Evolutionary conservation across 257 asterid genomes (phyloP).

Genomic region (Solanum sejunctum): DNA sequence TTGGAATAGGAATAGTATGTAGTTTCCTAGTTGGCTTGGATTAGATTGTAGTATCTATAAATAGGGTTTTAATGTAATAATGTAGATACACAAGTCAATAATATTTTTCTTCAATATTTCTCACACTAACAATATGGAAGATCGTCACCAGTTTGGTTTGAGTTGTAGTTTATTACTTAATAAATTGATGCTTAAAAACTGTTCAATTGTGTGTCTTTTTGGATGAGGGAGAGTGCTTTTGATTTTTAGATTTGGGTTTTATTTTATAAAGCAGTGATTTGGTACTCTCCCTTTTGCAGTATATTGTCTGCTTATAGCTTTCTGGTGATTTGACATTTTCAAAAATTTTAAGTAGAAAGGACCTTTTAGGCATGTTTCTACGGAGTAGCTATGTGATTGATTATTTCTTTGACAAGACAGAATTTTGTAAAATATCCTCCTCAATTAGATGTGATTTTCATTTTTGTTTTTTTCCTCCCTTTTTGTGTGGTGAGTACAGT

Average conservation of each 20-base stretch:
- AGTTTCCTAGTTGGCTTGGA: too few species aligned
- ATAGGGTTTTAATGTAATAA: too few species aligned
- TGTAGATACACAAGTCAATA: too few species aligned
- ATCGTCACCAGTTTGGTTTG: not conserved
- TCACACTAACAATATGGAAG: not conserved
- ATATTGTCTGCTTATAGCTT: not conserved
- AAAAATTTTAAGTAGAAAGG: not conserved
- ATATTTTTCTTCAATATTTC: too few species aligned
- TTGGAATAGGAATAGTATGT: too few species aligned
- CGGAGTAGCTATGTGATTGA: not conserved
- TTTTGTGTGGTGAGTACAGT: slow-evolving; percentile 27
- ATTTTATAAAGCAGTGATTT: not conserved
- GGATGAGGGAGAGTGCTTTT: not conserved
- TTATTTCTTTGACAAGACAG: not conserved
- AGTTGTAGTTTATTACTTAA: not conserved
- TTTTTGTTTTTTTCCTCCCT: not conserved
- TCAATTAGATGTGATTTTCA: not conserved
- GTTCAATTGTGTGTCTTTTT: not conserved
- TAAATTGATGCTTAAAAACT: not conserved
- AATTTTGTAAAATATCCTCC: not conserved
- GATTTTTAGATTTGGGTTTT: not conserved
- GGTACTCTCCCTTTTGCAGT: not conserved
- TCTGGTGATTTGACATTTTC: not conserved
- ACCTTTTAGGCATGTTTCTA: not conserved
- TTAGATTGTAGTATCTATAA: too few species aligned